phyloP scores from a whole-genome alignment of 768 basidiomycete genomes.

The Tulasnella sp. region DNA sequence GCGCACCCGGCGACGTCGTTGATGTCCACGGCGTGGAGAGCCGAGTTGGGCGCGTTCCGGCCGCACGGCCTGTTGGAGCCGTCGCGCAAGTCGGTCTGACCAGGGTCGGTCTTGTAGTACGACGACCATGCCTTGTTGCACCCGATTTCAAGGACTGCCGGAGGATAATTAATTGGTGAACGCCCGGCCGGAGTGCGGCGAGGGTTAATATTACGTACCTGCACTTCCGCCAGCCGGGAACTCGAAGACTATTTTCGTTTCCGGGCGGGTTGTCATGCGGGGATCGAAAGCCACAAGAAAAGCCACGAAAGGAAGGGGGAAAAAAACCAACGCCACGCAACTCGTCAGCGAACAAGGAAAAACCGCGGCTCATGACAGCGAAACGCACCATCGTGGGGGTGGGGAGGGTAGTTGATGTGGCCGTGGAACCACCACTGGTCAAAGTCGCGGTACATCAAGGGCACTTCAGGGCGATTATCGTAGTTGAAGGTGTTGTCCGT shows the following conservation, averaged over 20 bases:
- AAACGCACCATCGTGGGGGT: slow-evolving; percentile 30
- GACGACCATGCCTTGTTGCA: slow-evolving; percentile 53
- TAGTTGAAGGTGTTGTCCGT: slow-evolving; percentile 30
- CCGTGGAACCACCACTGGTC: slow-evolving; percentile 46
- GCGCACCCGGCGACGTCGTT: slow-evolving; percentile 51
- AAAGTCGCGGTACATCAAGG: slow-evolving; percentile 31
- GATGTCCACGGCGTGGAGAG: slow-evolving; percentile 36
- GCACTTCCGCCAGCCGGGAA: slow-evolving; percentile 47
- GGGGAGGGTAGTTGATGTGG: slow-evolving; percentile 47
- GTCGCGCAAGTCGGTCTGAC: slow-evolving; percentile 1
- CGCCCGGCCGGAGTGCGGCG: no score
- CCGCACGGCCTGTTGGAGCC: slow-evolving; percentile 37
- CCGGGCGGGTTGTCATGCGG: no score
- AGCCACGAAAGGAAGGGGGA: neutral
- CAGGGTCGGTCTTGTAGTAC: no score
- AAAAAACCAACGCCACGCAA: neutral
- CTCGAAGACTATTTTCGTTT: slow-evolving; percentile 39
- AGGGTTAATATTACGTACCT: no score
- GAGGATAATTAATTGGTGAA: neutral
- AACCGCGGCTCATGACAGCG: neutral
- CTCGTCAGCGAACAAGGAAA: neutral
- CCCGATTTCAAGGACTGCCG: slow-evolving; percentile 40
- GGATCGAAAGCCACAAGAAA: neutral
- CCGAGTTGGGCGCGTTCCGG: slow-evolving; percentile 24
- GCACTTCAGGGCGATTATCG: slow-evolving; percentile 50